Conservation (phyloP, 2,329 filamentous ascomycete genomes). For the Dothideomycetes sp. region DNA sequence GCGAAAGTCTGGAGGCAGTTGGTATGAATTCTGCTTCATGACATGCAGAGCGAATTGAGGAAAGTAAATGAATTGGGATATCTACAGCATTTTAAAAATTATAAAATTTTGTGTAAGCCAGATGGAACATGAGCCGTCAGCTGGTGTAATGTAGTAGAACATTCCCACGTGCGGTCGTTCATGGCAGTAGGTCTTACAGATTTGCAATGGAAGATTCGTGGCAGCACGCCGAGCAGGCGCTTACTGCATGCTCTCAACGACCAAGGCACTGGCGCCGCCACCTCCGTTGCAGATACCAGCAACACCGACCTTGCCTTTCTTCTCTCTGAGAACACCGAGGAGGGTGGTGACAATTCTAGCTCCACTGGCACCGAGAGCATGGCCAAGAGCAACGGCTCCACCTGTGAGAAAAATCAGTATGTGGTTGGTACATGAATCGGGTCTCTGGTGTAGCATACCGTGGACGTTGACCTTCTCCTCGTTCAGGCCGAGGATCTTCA, state of each 20-base stretch:
- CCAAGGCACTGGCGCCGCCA: constrained; percentile 85
- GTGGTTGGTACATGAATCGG: too few species aligned
- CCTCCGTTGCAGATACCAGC: constrained; percentile 98
- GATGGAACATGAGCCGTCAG: too few species aligned
- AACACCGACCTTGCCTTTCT: constrained; percentile 85
- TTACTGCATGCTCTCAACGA: constrained; percentile 54
- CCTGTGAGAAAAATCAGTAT: too few species aligned
- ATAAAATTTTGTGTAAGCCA: too few species aligned
- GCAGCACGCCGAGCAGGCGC: not conserved
- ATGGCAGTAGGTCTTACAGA: too few species aligned
- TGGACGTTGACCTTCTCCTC: constrained; percentile 89
- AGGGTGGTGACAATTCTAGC: constrained; percentile 88
- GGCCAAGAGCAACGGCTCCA: constrained; percentile 89
- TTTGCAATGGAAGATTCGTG: too few species aligned
- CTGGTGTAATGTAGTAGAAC: too few species aligned
- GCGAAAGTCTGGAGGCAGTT: too few species aligned
- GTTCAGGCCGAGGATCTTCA: constrained; percentile 73
- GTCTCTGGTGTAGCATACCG: too few species aligned
- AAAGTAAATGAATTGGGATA: not conserved
- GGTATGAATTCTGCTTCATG: too few species aligned
- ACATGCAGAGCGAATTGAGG: not conserved
- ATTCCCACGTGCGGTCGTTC: too few species aligned
- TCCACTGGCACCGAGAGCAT: constrained; percentile 87
- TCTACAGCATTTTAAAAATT: not conserved
- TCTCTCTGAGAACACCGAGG: constrained; percentile 76